Percentiles rank a stretch among this genome's conserved stretches.
Conservation (phyloP, 768 basidiomycete genomes). For the Crucibulum laeve region DNA sequence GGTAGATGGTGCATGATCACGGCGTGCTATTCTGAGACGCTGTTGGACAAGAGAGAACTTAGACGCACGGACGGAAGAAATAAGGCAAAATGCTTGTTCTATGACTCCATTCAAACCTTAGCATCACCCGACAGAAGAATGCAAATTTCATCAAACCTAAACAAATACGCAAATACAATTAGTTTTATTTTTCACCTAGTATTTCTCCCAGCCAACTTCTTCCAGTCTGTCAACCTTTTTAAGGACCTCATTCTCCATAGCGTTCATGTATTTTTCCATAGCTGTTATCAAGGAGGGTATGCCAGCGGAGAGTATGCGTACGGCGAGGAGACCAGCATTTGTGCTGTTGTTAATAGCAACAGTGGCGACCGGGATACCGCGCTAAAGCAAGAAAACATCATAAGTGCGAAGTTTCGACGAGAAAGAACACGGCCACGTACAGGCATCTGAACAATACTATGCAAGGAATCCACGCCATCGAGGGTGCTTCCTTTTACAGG, state of each 20-base stretch:
- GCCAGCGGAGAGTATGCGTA: constrained; percentile 80
- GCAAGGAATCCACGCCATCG: constrained; percentile 95
- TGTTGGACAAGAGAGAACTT: too few species aligned
- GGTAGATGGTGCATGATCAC: too few species aligned
- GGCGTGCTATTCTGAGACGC: too few species aligned
- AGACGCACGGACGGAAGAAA: too few species aligned
- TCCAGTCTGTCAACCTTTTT: constrained; percentile 74
- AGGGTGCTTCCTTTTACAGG: constrained; percentile 93
- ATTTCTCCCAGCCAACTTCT: constrained; percentile 83
- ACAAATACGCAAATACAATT: too few species aligned
- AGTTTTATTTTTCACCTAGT: constrained; percentile 56
- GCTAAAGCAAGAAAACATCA: constrained; percentile 35
- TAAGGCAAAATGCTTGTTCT: too few species aligned
- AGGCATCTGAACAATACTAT: constrained; percentile 99
- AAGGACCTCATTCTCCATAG: constrained; percentile 71
- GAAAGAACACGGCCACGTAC: constrained; percentile 46
- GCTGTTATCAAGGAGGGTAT: constrained; percentile 58
- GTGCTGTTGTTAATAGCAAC: constrained; percentile 95
- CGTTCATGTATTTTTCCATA: constrained; percentile 73
- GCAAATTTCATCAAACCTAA: too few species aligned
- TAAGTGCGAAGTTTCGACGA: constrained; percentile 1
- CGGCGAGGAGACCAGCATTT: constrained; percentile 89
- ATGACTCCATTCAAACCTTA: too few species aligned
- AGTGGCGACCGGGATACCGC: constrained; percentile 95
- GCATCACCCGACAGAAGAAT: too few species aligned